phyloP scores from a whole-genome alignment of 228 moss, liverwort and hornwort genomes.

The Sphagnum fallax region DNA sequence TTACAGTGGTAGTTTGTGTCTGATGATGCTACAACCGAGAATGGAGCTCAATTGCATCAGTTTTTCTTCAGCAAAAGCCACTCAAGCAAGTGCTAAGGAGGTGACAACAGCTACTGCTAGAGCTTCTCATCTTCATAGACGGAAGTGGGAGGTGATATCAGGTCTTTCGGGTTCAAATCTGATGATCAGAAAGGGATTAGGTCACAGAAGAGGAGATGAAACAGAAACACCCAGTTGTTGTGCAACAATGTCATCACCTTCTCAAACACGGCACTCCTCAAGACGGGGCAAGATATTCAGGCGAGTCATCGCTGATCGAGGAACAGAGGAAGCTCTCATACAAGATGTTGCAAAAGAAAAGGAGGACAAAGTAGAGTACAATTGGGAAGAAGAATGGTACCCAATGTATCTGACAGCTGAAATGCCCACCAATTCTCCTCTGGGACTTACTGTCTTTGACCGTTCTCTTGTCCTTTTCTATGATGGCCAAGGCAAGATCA shows the following conservation, averaged over 20 bases:
- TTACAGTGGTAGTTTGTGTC: not conserved
- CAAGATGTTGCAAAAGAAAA: constrained; percentile 14
- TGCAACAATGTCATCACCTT: not conserved
- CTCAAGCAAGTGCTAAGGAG: not conserved
- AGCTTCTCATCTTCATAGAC: not conserved
- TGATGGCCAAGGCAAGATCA: constrained; percentile 62
- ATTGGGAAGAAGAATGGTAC: constrained; percentile 87
- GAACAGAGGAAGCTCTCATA: constrained; percentile 3
- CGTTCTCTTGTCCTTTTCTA: constrained; percentile 64
- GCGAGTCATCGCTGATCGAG: constrained; percentile 11
- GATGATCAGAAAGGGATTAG: constrained; percentile 1
- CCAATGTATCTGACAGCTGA: constrained; percentile 70
- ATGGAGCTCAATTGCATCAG: constrained; percentile 1
- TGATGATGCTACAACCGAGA: constrained; percentile 6
- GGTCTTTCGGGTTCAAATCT: not conserved
- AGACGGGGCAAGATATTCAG: not conserved
- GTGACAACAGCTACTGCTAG: not conserved
- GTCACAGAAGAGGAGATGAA: not conserved
- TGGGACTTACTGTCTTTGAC: constrained; percentile 74
- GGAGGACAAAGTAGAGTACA: constrained; percentile 37
- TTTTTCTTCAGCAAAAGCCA: not conserved
- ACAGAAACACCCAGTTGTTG: too few relatives aligned
- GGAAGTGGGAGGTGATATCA: not conserved
- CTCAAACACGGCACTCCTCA: not conserved
- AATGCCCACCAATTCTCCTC: constrained; percentile 64